Evolutionary conservation across 2,329 filamentous ascomycete genomes (phyloP).

Genomic region (Colletotrichum zoysiae): DNA sequence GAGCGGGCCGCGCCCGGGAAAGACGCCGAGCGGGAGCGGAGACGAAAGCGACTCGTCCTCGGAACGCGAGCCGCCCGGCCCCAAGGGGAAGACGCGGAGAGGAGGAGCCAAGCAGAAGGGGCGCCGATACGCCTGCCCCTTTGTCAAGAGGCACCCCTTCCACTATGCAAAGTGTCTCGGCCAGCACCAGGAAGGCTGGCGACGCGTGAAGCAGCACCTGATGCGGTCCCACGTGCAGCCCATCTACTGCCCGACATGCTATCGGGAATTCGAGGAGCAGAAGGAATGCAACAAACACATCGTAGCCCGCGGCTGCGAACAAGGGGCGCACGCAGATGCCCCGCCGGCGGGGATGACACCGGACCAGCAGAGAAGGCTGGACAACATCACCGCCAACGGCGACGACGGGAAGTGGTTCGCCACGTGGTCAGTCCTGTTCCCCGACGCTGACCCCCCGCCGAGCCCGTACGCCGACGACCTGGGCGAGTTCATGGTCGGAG

Average conservation of each 20-base stretch:
- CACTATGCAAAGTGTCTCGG: not conserved
- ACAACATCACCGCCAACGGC: conserved; percentile 30
- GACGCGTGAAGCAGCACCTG: conserved; percentile 4
- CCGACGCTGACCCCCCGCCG: conserved; percentile 34
- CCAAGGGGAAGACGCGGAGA: not conserved
- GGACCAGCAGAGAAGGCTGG: conserved; percentile 42
- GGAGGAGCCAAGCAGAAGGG: not conserved
- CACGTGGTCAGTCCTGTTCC: conserved; percentile 46
- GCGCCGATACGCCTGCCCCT: conserved; percentile 5
- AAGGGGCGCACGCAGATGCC: too few species aligned
- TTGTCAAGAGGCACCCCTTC: not conserved
- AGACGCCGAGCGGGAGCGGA: not conserved
- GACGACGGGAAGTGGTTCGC: conserved; percentile 47
- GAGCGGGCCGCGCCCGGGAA: not conserved
- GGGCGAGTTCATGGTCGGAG: not conserved
- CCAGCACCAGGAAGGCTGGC: not conserved
- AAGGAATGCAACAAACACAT: not conserved
- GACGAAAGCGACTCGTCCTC: not conserved
- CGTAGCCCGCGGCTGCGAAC: not conserved
- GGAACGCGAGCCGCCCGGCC: not conserved
- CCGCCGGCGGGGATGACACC: conserved; percentile 43
- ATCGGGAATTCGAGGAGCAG: not conserved
- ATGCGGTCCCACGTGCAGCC: not conserved
- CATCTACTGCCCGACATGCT: conserved; percentile 1
- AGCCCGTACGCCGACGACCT: conserved; percentile 41